Conservation (phyloP, 2,329 filamentous ascomycete genomes). For the Monosporascus sp. region DNA sequence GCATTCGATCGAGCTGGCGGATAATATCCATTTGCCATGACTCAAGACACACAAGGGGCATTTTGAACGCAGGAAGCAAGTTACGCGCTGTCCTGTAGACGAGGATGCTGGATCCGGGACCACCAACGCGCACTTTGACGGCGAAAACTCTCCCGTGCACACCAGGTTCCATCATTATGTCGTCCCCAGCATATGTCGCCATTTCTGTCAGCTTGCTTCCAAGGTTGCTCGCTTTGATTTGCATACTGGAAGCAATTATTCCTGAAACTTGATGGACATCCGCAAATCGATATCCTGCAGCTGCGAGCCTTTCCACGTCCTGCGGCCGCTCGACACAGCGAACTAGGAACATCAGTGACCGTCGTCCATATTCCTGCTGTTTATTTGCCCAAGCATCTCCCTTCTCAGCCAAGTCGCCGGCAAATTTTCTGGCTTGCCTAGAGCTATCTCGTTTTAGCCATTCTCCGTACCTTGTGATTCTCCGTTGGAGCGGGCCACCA, state of each 20-base stretch:
- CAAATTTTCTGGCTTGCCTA: neutral
- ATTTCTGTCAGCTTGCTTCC: slow-evolving; percentile 58
- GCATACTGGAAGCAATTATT: slow-evolving; percentile 67
- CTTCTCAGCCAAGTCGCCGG: slow-evolving; percentile 37
- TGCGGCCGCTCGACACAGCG: slow-evolving; percentile 52
- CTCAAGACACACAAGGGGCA: slow-evolving; percentile 49
- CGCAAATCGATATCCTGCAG: slow-evolving; percentile 73
- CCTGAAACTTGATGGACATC: slow-evolving; percentile 61
- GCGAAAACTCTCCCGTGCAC: slow-evolving; percentile 57
- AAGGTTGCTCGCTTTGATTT: slow-evolving; percentile 62
- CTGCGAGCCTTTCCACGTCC: slow-evolving; percentile 41
- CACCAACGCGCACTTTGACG: slow-evolving; percentile 45
- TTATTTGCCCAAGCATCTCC: slow-evolving; percentile 20
- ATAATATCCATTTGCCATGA: slow-evolving; percentile 51
- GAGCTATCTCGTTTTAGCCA: slow-evolving; percentile 13
- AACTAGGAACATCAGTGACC: slow-evolving; percentile 77
- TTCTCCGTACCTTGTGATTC: slow-evolving; percentile 6
- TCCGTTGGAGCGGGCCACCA: slow-evolving; percentile 14
- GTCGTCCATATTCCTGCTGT: slow-evolving; percentile 51
- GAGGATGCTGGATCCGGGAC: slow-evolving; percentile 58
- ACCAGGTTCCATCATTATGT: slow-evolving; percentile 42
- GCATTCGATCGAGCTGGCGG: slow-evolving; percentile 41
- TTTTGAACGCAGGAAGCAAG: slow-evolving; percentile 54
- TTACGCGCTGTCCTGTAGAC: slow-evolving; percentile 52
- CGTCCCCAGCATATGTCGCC: slow-evolving; percentile 49